Base-by-base conservation (phyloP, 441 rosid species). In the Monsonia emarginata region DNA sequence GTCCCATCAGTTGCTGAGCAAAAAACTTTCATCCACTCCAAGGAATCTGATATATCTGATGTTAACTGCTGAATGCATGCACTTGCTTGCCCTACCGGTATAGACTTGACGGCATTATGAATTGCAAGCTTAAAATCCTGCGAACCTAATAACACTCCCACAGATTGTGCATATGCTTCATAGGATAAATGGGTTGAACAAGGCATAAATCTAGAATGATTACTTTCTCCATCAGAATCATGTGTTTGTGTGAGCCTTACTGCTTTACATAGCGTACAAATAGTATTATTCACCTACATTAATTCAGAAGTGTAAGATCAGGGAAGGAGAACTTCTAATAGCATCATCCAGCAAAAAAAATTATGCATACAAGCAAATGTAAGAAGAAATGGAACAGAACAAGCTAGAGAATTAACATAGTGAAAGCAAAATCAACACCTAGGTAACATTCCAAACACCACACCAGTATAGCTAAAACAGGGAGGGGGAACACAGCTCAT, bases 11-110 rank as follows among this genome's bases (percentile, higher is more conserved):
- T 65, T 68, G 66, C 63, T 65, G 84, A 64, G 70, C 71, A 79
- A 70, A 67, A 61, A 44, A 25, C 68, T 76, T 82, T 79, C 79
- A 91, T 76, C 99, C 97, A 95, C 64, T 77, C 75, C 71, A 86
- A 62, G 66, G 92, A 79, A 74, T 85, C 83, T 63, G 82, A 79
- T 61, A 88, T 54, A 80, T 87, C 96, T 59, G 69, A 72, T 4
- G 80, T 78, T 84, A 91, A 80, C 69, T 81, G 81, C 71, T 65
- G 79, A 67, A 91, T 68, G 65, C 84, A 86, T 71, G 79, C 87
- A 82, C 91, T 76, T 34, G 83, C 91, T 80, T 89, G 99, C 69
- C 95, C 97, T 84, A 88, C 96, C 72, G 98, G 97, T 72, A 87
- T 80, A 73, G 83, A 82, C 70, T 78, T 82, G 68, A 85, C 73